phyloP scores from a whole-genome alignment of 768 basidiomycete species.

The Sporobolomyces roseus region DNA sequence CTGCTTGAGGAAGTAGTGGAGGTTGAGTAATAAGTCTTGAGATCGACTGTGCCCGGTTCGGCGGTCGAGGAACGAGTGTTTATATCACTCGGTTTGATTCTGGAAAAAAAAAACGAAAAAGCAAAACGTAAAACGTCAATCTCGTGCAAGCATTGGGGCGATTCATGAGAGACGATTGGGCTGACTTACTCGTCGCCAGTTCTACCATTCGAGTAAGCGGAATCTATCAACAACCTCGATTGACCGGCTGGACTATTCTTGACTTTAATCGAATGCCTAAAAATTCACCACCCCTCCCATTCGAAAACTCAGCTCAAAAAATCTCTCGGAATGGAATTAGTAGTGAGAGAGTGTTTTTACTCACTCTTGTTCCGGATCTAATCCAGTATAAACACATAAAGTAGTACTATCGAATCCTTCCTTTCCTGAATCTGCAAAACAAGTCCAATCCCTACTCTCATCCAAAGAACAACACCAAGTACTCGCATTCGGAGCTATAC shows the following conservation, averaged over 20 bases:
- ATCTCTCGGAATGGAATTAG: too few relatives aligned
- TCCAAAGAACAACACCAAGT: neutral
- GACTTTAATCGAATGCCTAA: neutral
- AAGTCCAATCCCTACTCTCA: neutral
- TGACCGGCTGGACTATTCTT: constrained; percentile 1
- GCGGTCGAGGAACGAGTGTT: neutral
- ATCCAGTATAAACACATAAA: neutral
- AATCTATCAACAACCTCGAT: neutral
- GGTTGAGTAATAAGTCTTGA: neutral
- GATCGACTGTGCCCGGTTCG: neutral
- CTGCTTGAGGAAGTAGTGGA: neutral
- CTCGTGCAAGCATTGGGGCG: too few relatives aligned
- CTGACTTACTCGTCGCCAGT: neutral
- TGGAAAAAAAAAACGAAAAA: neutral
- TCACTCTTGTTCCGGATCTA: neutral
- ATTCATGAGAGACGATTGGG: neutral
- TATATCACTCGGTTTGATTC: neutral
- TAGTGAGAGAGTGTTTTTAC: neutral
- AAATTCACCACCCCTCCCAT: too few relatives aligned
- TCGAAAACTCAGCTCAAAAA: too few relatives aligned
- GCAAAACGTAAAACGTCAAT: too few relatives aligned
- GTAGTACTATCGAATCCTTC: neutral
- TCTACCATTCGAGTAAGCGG: neutral
- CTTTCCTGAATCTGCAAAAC: neutral
- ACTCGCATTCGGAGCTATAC: neutral